Conservation (phyloP, 2,329 filamentous ascomycete genomes). For the Bipolaris sorokiniana region DNA sequence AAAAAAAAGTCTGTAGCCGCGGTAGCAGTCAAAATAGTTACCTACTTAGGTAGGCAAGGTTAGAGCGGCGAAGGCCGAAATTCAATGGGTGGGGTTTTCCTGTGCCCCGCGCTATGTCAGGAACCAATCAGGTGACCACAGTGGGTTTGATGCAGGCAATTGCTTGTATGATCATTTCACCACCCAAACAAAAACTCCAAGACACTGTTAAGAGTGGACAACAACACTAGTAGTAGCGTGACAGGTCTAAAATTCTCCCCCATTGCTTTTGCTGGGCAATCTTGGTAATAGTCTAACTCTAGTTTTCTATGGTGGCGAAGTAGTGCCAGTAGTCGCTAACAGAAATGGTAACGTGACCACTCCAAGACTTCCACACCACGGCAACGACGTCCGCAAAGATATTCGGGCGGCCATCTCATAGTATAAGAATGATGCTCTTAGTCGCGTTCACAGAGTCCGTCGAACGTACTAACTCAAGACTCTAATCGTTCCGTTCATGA, state of each 20-base stretch:
- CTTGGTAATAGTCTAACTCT: too few relatives aligned
- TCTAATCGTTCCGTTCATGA: neutral
- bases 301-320: too few relatives aligned
- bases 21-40: slow-evolving; percentile 16
- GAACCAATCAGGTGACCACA: slow-evolving; percentile 4
- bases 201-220: neutral
- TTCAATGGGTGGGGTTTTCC: slow-evolving; percentile 14
- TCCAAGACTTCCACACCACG: too few relatives aligned
- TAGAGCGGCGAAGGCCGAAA: slow-evolving; percentile 17
- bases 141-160: neutral
- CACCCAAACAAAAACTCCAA: neutral
- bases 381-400: too few relatives aligned
- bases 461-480: too few relatives aligned
- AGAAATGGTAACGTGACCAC: too few relatives aligned
- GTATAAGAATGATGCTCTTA: too few relatives aligned
- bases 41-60: slow-evolving; percentile 17
- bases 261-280: too few relatives aligned
- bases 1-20: slow-evolving; percentile 19
- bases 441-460: too few relatives aligned
- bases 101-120: slow-evolving; percentile 7
- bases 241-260: too few relatives aligned
- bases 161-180: neutral
- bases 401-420: too few relatives aligned
- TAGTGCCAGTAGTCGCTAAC: too few relatives aligned
- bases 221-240: neutral